Percentiles rank a stretch among this genome's conserved stretches.
Evolutionary conservation across 495 filamentous ascomycete species (phyloP).

Genomic region (Rhypophila decipiens): DNA sequence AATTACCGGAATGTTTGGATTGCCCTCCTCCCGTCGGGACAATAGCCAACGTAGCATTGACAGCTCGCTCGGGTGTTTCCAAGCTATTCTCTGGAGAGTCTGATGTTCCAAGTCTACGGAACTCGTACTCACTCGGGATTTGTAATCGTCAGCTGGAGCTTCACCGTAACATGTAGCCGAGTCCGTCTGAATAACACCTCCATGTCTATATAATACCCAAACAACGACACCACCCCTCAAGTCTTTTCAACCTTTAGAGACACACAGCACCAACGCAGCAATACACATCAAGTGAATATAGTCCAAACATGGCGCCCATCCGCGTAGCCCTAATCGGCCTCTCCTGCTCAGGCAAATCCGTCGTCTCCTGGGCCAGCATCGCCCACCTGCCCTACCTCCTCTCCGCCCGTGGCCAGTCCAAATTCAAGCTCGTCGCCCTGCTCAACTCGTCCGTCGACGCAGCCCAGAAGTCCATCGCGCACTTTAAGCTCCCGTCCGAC

Average conservation of each 20-base stretch:
- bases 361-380: background rate
- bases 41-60: too few relatives aligned
- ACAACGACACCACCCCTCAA: too few relatives aligned
- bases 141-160: background rate
- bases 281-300: background rate
- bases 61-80: too few relatives aligned
- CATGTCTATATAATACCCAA: too few relatives aligned
- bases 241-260: background rate
- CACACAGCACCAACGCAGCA: background rate
- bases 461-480: background rate
- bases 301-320: background rate
- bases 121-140: too few relatives aligned
- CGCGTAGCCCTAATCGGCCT: background rate
- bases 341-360: background rate
- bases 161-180: background rate
- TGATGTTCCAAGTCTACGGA: background rate
- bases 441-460: background rate
- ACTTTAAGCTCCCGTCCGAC: background rate
- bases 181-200: too few relatives aligned
- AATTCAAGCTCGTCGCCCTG: background rate
- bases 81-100: background rate
- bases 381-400: background rate
- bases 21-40: too few relatives aligned
- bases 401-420: background rate
- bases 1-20: too few relatives aligned